These are phyloP conservation scores for Pseudocercospora pini-densiflorae DNA, from an alignment of 2,329 filamentous ascomycete species.

Conservation along the genomic window DNA sequence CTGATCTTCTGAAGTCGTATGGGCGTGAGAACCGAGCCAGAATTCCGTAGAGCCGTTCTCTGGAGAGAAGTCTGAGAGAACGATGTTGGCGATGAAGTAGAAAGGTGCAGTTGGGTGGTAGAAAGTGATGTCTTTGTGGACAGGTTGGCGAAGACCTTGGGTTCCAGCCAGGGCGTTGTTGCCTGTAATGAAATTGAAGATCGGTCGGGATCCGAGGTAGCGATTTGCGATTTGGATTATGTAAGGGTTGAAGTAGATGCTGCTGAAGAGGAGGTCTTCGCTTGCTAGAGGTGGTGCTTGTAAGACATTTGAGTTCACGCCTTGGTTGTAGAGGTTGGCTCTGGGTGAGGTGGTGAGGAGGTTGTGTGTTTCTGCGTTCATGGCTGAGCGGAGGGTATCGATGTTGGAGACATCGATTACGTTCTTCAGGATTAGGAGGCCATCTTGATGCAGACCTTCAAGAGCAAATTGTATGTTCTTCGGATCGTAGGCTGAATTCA, in stretches of 20 bases:
- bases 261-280: constrained; percentile 41
- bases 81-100: constrained; percentile 59
- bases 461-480: constrained; percentile 20
- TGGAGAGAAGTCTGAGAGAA: constrained; percentile 55
- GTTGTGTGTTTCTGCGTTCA: constrained; percentile 43
- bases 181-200: constrained; percentile 48
- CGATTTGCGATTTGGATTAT: constrained; percentile 47
- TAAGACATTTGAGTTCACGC: constrained; percentile 47
- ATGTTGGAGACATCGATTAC: constrained; percentile 44
- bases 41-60: constrained; percentile 62
- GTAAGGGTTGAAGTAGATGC: constrained; percentile 50
- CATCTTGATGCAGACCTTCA: constrained; percentile 27
- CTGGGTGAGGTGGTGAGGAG: constrained; percentile 36
- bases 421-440: constrained; percentile 44
- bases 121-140: constrained; percentile 65
- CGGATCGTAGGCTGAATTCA: neutral
- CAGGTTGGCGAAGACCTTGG: constrained; percentile 52
- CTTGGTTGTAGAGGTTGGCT: constrained; percentile 41
- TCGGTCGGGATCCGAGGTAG: constrained; percentile 48
- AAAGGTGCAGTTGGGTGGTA: constrained; percentile 59
- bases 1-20: constrained; percentile 44
- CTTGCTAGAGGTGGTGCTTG: constrained; percentile 45
- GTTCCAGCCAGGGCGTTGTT: constrained; percentile 48
- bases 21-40: constrained; percentile 60
- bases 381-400: constrained; percentile 41